Percentiles rank a stretch among this genome's conserved stretches.
These are phyloP conservation scores for Euphorbia pulcherrima DNA, from an alignment of 345 rosid genomes.

Conservation along the genomic window DNA sequence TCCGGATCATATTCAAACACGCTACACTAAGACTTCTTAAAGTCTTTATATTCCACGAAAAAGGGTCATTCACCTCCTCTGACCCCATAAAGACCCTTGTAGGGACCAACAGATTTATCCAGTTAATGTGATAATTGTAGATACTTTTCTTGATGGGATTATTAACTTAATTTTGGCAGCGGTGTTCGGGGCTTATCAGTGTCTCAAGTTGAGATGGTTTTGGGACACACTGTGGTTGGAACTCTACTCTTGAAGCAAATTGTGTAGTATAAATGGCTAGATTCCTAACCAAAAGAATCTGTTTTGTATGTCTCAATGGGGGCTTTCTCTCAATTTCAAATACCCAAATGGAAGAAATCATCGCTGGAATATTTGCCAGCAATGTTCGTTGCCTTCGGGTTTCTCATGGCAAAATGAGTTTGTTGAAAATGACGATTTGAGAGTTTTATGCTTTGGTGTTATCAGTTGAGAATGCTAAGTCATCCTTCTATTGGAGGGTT, in stretches of 20 bases:
- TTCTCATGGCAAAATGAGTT: slow-evolving; percentile 8
- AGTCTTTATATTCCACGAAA: no score
- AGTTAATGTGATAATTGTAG: slow-evolving; percentile 9
- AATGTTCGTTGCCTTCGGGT: slow-evolving; percentile 22
- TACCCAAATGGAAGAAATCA: slow-evolving; percentile 21
- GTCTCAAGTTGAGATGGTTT: no score
- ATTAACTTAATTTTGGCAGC: no score
- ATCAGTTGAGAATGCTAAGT: slow-evolving; percentile 22
- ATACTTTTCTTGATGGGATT: slow-evolving; percentile 20
- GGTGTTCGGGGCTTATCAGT: no score
- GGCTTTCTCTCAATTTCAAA: slow-evolving; percentile 24
- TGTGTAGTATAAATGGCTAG: no score
- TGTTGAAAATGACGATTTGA: slow-evolving; percentile 6
- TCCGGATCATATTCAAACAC: no score
- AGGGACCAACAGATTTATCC: no score
- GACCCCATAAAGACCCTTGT: no score
- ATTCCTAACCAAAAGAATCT: slow-evolving; percentile 21
- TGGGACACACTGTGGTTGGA: slow-evolving; percentile 34
- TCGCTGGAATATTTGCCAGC: slow-evolving; percentile 14
- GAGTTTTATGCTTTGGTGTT: slow-evolving; percentile 27
- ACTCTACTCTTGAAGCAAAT: slow-evolving; percentile 28
- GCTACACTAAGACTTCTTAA: no score
- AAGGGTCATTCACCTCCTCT: no score
- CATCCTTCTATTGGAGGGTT: slow-evolving; percentile 30
- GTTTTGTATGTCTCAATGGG: slow-evolving; percentile 29